Conservation (phyloP, 2,329 filamentous ascomycete genomes). For the Pestalotiopsis sp. region DNA sequence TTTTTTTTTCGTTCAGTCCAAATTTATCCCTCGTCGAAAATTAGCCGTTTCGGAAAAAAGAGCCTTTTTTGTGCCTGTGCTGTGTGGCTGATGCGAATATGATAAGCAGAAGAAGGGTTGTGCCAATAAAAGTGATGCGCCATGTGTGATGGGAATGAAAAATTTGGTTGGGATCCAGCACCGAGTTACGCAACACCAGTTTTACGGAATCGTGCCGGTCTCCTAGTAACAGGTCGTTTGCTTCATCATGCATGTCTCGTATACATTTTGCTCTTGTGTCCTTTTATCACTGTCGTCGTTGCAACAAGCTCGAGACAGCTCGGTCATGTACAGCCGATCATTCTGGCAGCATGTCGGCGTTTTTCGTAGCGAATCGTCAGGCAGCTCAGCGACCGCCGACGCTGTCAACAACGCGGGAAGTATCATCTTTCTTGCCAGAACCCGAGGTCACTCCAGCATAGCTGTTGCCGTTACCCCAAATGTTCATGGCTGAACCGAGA, state of each 20-base stretch:
- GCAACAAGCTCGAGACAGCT: neutral
- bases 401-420: conserved; percentile 28
- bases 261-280: neutral
- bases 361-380: neutral
- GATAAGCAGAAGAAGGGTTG: neutral
- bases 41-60: neutral
- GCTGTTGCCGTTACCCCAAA: conserved; percentile 33
- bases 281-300: neutral
- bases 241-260: conserved; percentile 10
- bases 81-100: neutral
- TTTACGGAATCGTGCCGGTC: neutral
- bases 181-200: neutral
- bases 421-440: conserved; percentile 28
- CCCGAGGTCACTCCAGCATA: conserved; percentile 32
- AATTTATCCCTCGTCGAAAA: neutral
- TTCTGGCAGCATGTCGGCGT: neutral
- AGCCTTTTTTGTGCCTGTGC: neutral
- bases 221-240: neutral
- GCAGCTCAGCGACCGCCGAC: conserved; percentile 28
- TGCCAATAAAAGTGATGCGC: neutral
- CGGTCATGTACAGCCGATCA: neutral
- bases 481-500: conserved; percentile 29
- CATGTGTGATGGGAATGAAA: neutral
- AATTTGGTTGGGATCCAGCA: neutral
- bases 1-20: neutral